Base-by-base conservation (phyloP, 2,329 filamentous ascomycete species). In the Penicillium carneum region DNA sequence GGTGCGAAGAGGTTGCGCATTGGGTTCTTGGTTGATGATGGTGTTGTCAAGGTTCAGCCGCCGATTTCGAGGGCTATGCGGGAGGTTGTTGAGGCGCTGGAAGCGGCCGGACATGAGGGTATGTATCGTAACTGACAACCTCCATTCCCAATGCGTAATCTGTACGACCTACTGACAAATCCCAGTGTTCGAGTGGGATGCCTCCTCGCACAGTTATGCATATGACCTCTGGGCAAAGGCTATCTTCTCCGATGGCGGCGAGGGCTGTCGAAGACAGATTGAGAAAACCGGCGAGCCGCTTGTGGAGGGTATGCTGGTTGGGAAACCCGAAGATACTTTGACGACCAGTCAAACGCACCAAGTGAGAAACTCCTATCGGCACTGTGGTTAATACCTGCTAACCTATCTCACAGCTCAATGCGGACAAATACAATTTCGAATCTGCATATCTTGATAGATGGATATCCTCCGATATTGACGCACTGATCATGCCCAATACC, bases 21-120 rank as follows among this genome's bases (percentile, higher is more conserved):
- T n/a, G 88, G 83, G 0, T 80, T 88, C 1, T 75, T 88, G 47
- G 83, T 84, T 79, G 81, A 86, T 72, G 87, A 89, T 61, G 84
- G 83, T 0, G 80, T 88, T 11, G 84, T 88, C 0, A 82, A 79
- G 64, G 86, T 86, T 1, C 86, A 88, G 61, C 87, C 87, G 0
- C 87, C 87, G 0, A 80, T 88, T 39, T 76, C 76, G 0, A 77
- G 87, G 42, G 88, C 87, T 0, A 69, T 91, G 41, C 77, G 62
- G 60, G 77, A 61, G 79, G 83, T 36, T 80, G 83, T 18, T 80
- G 86, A 66, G 82, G 88, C 47, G 71, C 88, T 59, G 76, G 88
- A 4, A 82, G 87, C 3, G 85, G 86, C 82, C 73, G 84, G 66
- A 75, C 84, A 23, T 79, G 82, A 64, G 79, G 84, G 55, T 88